These are phyloP conservation scores for Suhomyces tanzawaensis DNA, from an alignment of 805 yeast genomes.

Conservation along the genomic window DNA sequence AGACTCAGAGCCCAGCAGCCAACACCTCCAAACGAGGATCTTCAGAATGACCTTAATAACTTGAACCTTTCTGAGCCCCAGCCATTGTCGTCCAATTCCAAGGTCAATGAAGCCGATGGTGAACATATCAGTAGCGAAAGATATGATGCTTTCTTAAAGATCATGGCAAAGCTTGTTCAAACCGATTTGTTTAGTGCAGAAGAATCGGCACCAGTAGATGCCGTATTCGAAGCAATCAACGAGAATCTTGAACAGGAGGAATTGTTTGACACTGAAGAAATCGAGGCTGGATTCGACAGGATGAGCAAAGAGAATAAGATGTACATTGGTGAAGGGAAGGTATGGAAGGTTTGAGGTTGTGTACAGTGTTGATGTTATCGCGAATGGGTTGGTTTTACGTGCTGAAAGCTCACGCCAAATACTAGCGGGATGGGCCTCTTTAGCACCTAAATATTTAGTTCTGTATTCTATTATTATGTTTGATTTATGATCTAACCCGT, in stretches of 20 bases:
- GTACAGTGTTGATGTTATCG: no score
- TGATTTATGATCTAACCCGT: not conserved
- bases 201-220: constrained; percentile 32
- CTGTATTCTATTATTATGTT: not conserved
- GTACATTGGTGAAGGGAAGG: constrained; percentile 38
- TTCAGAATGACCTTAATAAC: constrained; percentile 17
- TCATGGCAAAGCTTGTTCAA: constrained; percentile 31
- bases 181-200: constrained; percentile 34
- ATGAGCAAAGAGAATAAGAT: constrained; percentile 38
- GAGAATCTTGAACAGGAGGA: constrained; percentile 41
- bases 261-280: constrained; percentile 28
- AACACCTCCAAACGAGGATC: constrained; percentile 14
- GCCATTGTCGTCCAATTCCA: constrained; percentile 26
- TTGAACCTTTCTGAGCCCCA: constrained; percentile 4
- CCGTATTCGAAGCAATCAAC: constrained; percentile 32
- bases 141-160: constrained; percentile 26
- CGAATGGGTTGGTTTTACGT: no score
- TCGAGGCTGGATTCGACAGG: constrained; percentile 28
- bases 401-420: no score
- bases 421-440: no score
- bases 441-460: not conserved
- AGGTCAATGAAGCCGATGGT: constrained; percentile 17
- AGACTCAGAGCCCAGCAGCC: constrained; percentile 14
- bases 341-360: constrained; percentile 14
- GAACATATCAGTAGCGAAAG: constrained; percentile 32